phyloP scores from a whole-genome alignment of 352 stramenopile genomes.

The Globisporangium echinulatum region DNA sequence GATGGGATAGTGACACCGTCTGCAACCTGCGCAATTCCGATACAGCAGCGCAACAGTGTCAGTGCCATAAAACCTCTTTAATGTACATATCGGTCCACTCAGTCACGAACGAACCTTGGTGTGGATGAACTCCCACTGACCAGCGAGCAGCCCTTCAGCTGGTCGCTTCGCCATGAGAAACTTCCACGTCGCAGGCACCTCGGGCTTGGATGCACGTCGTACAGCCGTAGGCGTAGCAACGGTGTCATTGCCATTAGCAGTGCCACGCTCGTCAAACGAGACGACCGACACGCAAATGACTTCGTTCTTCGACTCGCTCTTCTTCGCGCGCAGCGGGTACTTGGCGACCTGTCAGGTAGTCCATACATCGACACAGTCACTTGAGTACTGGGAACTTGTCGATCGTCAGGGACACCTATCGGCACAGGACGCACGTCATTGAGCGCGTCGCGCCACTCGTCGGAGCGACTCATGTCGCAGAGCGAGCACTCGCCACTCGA shows the following conservation, averaged over 20 bases:
- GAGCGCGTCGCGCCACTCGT: conserved; percentile 42
- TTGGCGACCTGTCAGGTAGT: conserved; percentile 46
- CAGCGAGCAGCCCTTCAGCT: conserved; percentile 61
- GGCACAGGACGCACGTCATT: conserved; percentile 9
- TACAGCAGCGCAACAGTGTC: too few relatives aligned
- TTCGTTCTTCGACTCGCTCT: conserved; percentile 72
- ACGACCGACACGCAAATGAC: conserved; percentile 70
- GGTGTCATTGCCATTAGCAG: too few relatives aligned
- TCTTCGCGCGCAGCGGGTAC: conserved; percentile 80
- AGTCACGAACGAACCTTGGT: conserved; percentile 33
- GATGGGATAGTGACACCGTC: conserved; percentile 59
- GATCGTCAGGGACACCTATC: too few relatives aligned
- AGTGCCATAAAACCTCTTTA: too few relatives aligned
- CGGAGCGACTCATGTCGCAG: conserved; percentile 45
- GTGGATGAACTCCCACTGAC: conserved; percentile 87
- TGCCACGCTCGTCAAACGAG: conserved; percentile 15
- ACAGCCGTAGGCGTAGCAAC: too few relatives aligned
- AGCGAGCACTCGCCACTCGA: conserved; percentile 31
- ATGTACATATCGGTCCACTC: neutral
- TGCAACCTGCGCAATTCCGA: conserved; percentile 23
- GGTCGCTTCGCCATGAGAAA: conserved; percentile 81
- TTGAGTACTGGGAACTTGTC: too few relatives aligned
- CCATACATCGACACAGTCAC: neutral
- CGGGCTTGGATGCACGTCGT: neutral
- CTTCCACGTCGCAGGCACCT: conserved; percentile 30